These are phyloP conservation scores for Sambucus nigra DNA, from an alignment of 129 eudicot species.

Conservation along the genomic window DNA sequence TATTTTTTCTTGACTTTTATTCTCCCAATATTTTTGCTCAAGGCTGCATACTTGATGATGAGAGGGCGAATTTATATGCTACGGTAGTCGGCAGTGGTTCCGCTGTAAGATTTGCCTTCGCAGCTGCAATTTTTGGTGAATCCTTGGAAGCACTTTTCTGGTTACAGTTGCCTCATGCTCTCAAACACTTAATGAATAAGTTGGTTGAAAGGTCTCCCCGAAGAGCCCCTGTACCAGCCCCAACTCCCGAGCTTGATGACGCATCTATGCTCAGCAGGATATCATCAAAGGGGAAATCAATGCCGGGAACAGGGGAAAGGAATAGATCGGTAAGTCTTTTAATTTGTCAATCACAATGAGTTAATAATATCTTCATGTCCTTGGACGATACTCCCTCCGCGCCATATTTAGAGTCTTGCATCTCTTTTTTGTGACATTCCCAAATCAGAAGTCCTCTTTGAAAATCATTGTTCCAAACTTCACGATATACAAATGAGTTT, in stretches of 20 bases:
- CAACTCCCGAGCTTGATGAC: constrained; percentile 51
- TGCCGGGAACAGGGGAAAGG: constrained; percentile 27
- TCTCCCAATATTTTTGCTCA: constrained; percentile 13
- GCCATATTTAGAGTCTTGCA: too few species aligned
- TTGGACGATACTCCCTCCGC: too few species aligned
- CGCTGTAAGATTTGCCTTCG: constrained; percentile 73
- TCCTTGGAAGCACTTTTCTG: constrained; percentile 83
- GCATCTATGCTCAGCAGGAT: constrained; percentile 55
- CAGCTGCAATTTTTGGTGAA: constrained; percentile 95
- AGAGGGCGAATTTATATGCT: constrained; percentile 61
- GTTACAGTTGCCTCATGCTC: constrained; percentile 83
- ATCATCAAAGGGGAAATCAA: constrained; percentile 49
- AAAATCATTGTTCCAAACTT: too few species aligned
- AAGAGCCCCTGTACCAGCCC: constrained; percentile 29
- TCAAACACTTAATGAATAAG: constrained; percentile 58
- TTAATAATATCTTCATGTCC: neutral
- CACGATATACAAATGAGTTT: too few species aligned
- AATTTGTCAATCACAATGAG: constrained; percentile 1
- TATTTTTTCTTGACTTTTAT: constrained; percentile 8
- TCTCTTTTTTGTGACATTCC: too few species aligned
- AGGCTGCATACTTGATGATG: constrained; percentile 93
- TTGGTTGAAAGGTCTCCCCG: constrained; percentile 41
- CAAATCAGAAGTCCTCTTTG: too few species aligned
- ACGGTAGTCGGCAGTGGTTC: constrained; percentile 43
- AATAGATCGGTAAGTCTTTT: constrained; percentile 45